Evolutionary conservation across 2,329 filamentous ascomycete species (phyloP).

Genomic region (Fusarium sp.): DNA sequence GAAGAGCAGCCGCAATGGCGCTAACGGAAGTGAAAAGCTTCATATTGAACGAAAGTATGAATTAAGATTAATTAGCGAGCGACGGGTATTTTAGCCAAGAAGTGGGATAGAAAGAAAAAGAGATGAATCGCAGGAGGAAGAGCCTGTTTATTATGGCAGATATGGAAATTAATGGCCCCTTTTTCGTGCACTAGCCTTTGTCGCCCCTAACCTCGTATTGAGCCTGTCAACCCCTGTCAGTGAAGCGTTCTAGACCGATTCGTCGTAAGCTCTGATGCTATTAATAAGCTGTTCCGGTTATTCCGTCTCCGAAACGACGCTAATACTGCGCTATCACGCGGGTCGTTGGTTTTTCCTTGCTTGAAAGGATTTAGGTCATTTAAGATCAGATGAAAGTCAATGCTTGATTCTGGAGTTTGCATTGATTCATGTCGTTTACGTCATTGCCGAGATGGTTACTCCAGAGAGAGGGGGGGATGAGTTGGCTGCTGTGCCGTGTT

Average conservation of each 20-base stretch:
- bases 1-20: constrained; percentile 33
- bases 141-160: constrained; percentile 12
- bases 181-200: constrained; percentile 3
- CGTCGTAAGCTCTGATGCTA: constrained; percentile 18
- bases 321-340: background rate
- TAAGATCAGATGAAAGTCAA: constrained; percentile 12
- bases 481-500: background rate
- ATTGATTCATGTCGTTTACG: background rate
- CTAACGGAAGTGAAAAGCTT: constrained; percentile 38
- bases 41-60: constrained; percentile 16
- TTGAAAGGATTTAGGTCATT: background rate
- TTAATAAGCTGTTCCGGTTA: constrained; percentile 8
- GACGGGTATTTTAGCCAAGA: constrained; percentile 11
- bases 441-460: constrained; percentile 1
- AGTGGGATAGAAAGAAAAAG: background rate
- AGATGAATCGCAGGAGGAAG: background rate
- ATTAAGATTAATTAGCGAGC: constrained; percentile 20
- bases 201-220: constrained; percentile 20
- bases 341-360: background rate
- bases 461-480: background rate
- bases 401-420: background rate
- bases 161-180: constrained; percentile 24
- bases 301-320: background rate
- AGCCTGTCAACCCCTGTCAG: constrained; percentile 5
- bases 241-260: constrained; percentile 23